Base-by-base conservation (phyloP, 2,329 filamentous ascomycete species). In the Colletotrichum navitas region DNA sequence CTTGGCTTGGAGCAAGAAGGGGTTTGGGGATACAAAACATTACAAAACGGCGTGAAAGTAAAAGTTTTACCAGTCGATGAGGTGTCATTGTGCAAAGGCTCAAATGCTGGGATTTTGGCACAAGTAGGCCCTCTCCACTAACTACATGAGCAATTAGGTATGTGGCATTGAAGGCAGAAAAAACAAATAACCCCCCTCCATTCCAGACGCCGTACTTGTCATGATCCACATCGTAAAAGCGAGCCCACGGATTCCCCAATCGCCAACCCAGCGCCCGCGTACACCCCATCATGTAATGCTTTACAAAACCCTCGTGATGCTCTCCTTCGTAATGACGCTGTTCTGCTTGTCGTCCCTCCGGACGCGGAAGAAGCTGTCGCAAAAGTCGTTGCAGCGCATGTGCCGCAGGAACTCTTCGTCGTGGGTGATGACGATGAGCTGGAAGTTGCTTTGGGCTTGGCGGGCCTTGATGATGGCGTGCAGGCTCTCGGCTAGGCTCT, bases 341-440 rank as follows among this genome's bases (percentile, higher is more conserved):
- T 97, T 95, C 83, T 98, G 95, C 76, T 89, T 90, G 76, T 92
- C 90, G 78, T 97, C 93, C 63, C 96, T 87, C 73, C 89, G 92
- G 14, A 99, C 93, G 5, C 94, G 90, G 83, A 93, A 98, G 80
- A 98, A 99, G 74, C 92, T 90, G 81, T 98, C 96, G 74, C 92
- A 93, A 79, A 97, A 98, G 76, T 99, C 95, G 32, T 91, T 92
- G 80, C 94, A 97, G 76, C 94, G 91, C 96, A 99, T 99, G 78
- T 94, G 90, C 66, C 92, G 89, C 78, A 99, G 79, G 78, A 99
- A 99, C 78, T 97, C 94, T 83, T 98, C 97, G 83, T 99, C 96
- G 85, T 99, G 96, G 5, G 96, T 99, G 81, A 99, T 99, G 78
- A 99, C 94, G 78, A 99, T 96, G 67, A 99, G 89, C 85, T 99